phyloP scores from a whole-genome alignment of 768 basidiomycete species.

The Kwoniella europaea region DNA sequence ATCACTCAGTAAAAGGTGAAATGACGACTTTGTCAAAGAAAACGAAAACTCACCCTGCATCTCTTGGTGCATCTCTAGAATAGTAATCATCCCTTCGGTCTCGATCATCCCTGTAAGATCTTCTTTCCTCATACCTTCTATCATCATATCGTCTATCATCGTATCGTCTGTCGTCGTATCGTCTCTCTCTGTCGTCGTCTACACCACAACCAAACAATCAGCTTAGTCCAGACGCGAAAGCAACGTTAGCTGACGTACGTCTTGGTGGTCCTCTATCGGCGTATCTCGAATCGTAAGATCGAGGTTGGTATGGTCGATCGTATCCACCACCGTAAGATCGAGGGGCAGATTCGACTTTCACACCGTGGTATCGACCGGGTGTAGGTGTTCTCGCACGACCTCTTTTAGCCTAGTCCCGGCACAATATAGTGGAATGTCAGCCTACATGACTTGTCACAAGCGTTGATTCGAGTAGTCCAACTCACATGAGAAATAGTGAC shows the following conservation, averaged over 20 bases:
- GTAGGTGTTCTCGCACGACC: slow-evolving; percentile 65
- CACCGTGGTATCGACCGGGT: slow-evolving; percentile 76
- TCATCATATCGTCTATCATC: slow-evolving; percentile 39
- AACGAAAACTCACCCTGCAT: slow-evolving; percentile 16
- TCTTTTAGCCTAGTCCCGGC: slow-evolving; percentile 50
- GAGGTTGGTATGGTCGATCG: slow-evolving; percentile 87
- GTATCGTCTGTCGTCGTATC: slow-evolving; percentile 60
- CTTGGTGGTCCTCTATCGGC: slow-evolving; percentile 64
- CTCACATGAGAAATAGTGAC: slow-evolving; percentile 77
- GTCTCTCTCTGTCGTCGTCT: slow-evolving; percentile 61
- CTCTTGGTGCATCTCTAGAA: slow-evolving; percentile 26
- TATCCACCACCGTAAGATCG: slow-evolving; percentile 39
- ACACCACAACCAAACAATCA: not conserved
- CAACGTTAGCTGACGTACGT: not conserved
- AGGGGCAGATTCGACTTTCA: slow-evolving; percentile 65
- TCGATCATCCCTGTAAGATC: slow-evolving; percentile 58
- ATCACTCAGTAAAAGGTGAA: slow-evolving; percentile 18
- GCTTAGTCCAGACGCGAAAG: not conserved
- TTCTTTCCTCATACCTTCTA: slow-evolving; percentile 64
- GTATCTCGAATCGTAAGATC: slow-evolving; percentile 89
- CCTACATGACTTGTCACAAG: not conserved
- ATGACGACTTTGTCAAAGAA: slow-evolving; percentile 18
- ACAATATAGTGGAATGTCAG: not conserved
- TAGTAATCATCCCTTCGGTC: slow-evolving; percentile 26
- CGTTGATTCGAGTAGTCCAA: not conserved